Evolutionary conservation across 164 flowering plant species (phyloP), one percentile per base, ranked within the genome.

Genomic region (Umbellularia californica): DNA sequence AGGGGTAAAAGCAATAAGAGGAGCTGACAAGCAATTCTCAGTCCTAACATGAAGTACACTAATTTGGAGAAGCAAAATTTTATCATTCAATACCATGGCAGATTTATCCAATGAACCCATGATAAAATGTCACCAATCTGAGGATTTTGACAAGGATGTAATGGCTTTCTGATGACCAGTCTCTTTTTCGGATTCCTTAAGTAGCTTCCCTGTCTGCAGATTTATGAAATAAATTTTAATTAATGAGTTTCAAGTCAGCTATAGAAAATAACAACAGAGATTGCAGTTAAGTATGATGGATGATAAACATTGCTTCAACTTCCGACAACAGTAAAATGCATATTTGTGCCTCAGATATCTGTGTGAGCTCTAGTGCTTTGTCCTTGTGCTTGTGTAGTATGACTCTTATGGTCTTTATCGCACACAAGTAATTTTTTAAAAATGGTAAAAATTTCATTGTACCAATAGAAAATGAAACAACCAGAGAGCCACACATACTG

Each of bases 91-190:
- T 76, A 92, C 99, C 92, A 85, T 93, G n/a, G 97, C 98, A 76
- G 97, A 90, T 80, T 91, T 95, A 82, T 93, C 99, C 22, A 85
- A 80, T 19, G 98, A 95, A 27, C 99, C 97, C 6, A 97, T 89
- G 27, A 93, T 81, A 74, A 95, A 90, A 81, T 95, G 95, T 51
- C 97, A 90, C 28, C 88, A 87, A 82, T 95, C 99, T 7, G 79
- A 83, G 25, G 99, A 82, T 81, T 90, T 91, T 74, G 88, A 47
- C 58, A 95, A 88, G n/a, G 97, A 91, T 19, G 99, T 86, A 47
- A 95, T 84, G 7, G 92, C 28, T 72, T 92, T 93, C 72, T 89
- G 88, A 75, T 95, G 99, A 69, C 99, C 92, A 28, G 70, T 73
- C 82, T 91, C 97, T 82, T 84, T 89, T 68, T 89, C 94, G 7